Evolutionary conservation across 208 protist genomes (phyloP), one percentile per base, ranked within the genome.

Genomic region (Leptomonas seymouri): DNA sequence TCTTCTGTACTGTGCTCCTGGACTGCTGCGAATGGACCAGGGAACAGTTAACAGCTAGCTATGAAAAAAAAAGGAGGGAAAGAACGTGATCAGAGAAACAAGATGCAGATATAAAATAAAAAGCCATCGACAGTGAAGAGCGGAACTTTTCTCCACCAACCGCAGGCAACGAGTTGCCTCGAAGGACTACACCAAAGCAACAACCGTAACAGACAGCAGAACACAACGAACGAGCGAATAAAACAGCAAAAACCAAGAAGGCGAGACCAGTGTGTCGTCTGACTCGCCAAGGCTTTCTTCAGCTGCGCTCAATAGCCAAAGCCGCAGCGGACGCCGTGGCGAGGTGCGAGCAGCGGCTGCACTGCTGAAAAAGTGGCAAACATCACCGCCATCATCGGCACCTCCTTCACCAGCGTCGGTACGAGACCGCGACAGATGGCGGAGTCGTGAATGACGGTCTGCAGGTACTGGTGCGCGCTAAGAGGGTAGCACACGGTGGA

Each of bases 401-500:
- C 86, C 69, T 97, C 89, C 84, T 97, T 97, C 55, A 74, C 28
- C 55, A 97, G 44, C 31, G 87, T 94, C 16, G 87, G 78, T 25
- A 81, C 18, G 8, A 97, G 76, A 1, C 92, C 92, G 16, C 92
- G 86, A 71, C 92, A 97, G 34, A 97, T 76, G 28, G 92, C 86
- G 2, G 92, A 97, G 67, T 97, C 92, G 70, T 97, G 81, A 67
- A 97, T 97, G 23, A 97, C 89, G 4, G 92, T 97, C 63, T 97
- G 92, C 71, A 94, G 81, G 70, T 97, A 97, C 59, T 78, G 76
- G 63, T 95, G 89, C 20, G 92, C 92, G 61, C 86, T 93, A 60
- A 87, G 76, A 7, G 92, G 92, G 69, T 97, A 97, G 68, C 87
- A 95, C 27, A 94, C 70, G n/a, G 89, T 94, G 11, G 86, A 85